phyloP scores from a whole-genome alignment of 805 yeast species.

The Torulaspora microellipsoides region DNA sequence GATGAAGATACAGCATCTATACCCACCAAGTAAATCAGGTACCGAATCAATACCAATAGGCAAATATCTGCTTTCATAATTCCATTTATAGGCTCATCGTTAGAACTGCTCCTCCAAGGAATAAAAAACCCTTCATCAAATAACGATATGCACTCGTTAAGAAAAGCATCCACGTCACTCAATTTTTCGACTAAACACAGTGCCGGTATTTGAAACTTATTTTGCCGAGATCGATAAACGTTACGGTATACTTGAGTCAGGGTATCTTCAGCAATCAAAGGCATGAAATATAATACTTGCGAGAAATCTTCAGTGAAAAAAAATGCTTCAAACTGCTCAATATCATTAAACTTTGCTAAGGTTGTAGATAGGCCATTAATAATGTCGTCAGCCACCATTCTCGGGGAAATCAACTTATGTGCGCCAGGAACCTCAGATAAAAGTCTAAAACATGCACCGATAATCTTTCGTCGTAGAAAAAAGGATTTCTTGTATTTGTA shows the following conservation, averaged over 20 bases:
- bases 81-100: neutral
- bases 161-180: conserved; percentile 8
- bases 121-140: conserved; percentile 13
- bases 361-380: conserved; percentile 10
- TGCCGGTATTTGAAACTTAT: neutral
- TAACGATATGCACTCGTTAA: conserved; percentile 7
- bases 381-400: conserved; percentile 14
- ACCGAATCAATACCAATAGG: conserved; percentile 5
- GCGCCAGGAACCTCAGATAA: conserved; percentile 19
- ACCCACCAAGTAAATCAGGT: conserved; percentile 3
- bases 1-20: neutral
- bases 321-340: conserved; percentile 22
- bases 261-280: conserved; percentile 24
- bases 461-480: conserved; percentile 20
- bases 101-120: conserved; percentile 1
- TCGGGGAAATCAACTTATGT: conserved; percentile 14
- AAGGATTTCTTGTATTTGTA: conserved; percentile 20
- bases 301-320: conserved; percentile 14
- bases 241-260: conserved; percentile 12
- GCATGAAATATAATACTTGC: conserved; percentile 19
- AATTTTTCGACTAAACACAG: conserved; percentile 10
- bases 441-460: conserved; percentile 19
- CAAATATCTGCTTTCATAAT: conserved; percentile 14
- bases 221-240: neutral
- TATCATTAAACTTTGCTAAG: conserved; percentile 14